phyloP scores from a whole-genome alignment of 177 flowering plant genomes.

The Vitis hybrid region DNA sequence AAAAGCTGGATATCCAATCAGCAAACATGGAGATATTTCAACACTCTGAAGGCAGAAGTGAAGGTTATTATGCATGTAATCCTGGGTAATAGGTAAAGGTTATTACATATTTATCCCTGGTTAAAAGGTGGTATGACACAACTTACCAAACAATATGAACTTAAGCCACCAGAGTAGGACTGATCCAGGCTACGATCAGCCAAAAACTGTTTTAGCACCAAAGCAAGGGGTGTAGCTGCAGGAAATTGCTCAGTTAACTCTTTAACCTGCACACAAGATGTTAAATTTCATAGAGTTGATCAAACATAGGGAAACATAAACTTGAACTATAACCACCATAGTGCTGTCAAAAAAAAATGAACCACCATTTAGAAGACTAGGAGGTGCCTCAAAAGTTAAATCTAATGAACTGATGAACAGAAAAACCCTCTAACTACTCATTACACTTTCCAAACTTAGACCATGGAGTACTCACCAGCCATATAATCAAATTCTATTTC shows the following conservation, averaged over 20 bases:
- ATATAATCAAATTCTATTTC: too few species aligned
- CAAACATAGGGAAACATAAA: background rate
- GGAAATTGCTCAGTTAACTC: slow-evolving; percentile 92
- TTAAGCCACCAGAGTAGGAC: slow-evolving; percentile 96
- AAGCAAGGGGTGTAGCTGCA: slow-evolving; percentile 82
- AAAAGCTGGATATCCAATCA: too few species aligned
- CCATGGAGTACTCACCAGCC: background rate
- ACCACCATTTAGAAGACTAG: background rate
- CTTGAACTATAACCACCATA: background rate
- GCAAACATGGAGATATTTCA: too few species aligned
- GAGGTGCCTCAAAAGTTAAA: background rate
- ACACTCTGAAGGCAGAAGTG: too few species aligned
- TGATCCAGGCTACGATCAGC: slow-evolving; percentile 96
- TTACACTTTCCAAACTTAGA: background rate
- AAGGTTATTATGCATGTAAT: too few species aligned
- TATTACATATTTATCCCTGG: too few species aligned
- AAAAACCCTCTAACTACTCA: background rate
- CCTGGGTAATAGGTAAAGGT: too few species aligned
- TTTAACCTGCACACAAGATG: slow-evolving; percentile 59
- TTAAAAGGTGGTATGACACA: background rate
- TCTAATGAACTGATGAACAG: background rate
- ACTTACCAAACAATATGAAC: slow-evolving; percentile 93
- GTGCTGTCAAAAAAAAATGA: too few species aligned
- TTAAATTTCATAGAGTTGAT: background rate
- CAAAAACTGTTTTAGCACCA: slow-evolving; percentile 89